A percentile compares a stretch with the other conserved stretches of the same genome.
phyloP scores from a whole-genome alignment of 2,329 filamentous ascomycete genomes.

The Bisporella sp. region DNA sequence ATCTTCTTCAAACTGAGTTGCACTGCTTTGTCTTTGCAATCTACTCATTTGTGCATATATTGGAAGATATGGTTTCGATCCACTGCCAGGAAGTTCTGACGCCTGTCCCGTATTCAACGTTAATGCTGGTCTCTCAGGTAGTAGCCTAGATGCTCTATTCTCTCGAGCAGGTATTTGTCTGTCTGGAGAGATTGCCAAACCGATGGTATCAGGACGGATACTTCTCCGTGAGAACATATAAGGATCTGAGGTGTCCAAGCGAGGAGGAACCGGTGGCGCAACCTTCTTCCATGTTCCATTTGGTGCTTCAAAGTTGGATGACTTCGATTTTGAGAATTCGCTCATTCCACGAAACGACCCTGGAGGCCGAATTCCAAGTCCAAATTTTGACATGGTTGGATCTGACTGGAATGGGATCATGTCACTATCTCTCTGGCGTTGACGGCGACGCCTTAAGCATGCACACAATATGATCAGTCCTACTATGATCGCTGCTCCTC shows the following conservation, averaged over 20 bases:
- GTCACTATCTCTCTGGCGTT: slow-evolving; percentile 24
- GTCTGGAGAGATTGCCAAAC: slow-evolving; percentile 24
- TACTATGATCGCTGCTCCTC: slow-evolving; percentile 41
- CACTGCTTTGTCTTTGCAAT: slow-evolving; percentile 17
- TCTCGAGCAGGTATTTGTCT: slow-evolving; percentile 3
- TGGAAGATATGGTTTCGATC: slow-evolving; percentile 8
- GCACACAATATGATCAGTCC: slow-evolving; percentile 35
- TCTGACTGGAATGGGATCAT: slow-evolving; percentile 25
- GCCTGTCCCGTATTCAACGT: slow-evolving; percentile 13
- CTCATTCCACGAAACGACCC: not conserved
- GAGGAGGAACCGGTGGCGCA: slow-evolving; percentile 11
- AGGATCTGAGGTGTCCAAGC: slow-evolving; percentile 19
- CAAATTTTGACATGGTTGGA: slow-evolving; percentile 13
- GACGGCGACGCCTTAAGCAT: slow-evolving; percentile 27
- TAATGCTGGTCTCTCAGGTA: slow-evolving; percentile 25
- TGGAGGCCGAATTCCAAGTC: not conserved
- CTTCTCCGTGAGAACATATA: slow-evolving; percentile 26
- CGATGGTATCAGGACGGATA: slow-evolving; percentile 22
- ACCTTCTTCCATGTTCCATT: slow-evolving; percentile 18
- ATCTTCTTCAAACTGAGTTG: slow-evolving; percentile 28
- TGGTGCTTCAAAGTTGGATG: not conserved
- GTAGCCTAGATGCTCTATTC: slow-evolving; percentile 19
- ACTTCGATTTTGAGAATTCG: not conserved
- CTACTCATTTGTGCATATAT: slow-evolving; percentile 6
- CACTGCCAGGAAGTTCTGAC: slow-evolving; percentile 1